A percentile compares a stretch with the other conserved stretches of the same genome.
phyloP scores from a whole-genome alignment of 305 asterid species.

The Solanum hybrid region DNA sequence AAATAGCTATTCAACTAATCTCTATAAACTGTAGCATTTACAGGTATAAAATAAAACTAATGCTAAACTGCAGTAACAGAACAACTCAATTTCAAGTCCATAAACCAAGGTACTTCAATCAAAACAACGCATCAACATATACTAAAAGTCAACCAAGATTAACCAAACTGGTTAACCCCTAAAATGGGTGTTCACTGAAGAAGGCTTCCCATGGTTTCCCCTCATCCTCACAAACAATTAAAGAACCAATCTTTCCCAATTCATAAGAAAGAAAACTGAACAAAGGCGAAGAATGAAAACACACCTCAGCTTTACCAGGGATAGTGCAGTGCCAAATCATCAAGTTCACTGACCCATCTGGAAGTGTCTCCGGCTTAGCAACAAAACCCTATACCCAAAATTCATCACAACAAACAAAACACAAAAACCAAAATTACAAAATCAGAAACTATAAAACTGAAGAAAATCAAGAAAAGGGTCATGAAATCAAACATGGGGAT shows the following conservation, averaged over 20 bases:
- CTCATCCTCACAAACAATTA: neutral
- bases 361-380: constrained; percentile 12
- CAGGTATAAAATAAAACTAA: neutral
- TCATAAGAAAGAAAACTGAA: neutral
- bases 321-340: constrained; percentile 21
- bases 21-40: neutral
- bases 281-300: neutral
- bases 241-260: neutral
- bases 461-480: neutral
- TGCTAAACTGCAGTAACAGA: neutral
- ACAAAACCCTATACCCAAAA: constrained; percentile 13
- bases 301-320: constrained; percentile 18
- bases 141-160: neutral
- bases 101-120: neutral
- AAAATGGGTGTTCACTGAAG: neutral
- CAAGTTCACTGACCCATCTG: constrained; percentile 16
- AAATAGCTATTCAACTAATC: neutral
- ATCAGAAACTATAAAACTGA: neutral
- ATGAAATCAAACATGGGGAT: constrained; percentile 28
- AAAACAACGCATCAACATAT: neutral
- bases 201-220: neutral
- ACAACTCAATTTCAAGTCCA: neutral
- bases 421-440: neutral
- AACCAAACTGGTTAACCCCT: neutral
- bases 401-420: neutral